Percentiles rank a stretch among this genome's conserved stretches.
These are phyloP conservation scores for Ogataea neopini DNA, from an alignment of 805 yeast genomes.

Conservation along the genomic window DNA sequence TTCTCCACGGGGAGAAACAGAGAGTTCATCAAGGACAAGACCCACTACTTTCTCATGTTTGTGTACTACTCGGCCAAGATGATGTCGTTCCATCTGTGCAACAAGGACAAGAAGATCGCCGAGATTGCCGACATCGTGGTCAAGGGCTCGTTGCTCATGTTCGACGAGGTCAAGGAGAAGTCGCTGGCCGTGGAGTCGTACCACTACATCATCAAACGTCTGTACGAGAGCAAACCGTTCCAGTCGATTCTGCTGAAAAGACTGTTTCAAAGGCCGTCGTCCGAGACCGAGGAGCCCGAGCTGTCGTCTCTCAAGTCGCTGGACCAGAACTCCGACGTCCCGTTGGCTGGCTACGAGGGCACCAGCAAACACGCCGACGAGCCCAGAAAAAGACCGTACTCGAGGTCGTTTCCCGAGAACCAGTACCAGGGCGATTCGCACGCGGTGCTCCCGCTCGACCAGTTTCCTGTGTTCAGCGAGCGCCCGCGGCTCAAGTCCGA, in stretches of 20 bases:
- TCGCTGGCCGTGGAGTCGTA: constrained; percentile 14
- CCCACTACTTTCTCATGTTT: constrained; percentile 38
- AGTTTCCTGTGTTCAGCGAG: too few species aligned
- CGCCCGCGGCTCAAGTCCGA: too few species aligned
- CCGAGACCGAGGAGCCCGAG: not conserved
- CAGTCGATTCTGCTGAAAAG: constrained; percentile 17
- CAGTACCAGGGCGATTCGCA: not conserved
- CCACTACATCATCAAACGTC: constrained; percentile 11
- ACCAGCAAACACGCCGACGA: not conserved
- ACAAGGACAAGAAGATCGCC: constrained; percentile 36
- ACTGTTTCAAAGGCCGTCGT: not conserved
- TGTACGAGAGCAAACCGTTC: constrained; percentile 17
- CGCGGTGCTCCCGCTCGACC: too few species aligned
- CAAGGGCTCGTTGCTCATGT: constrained; percentile 19
- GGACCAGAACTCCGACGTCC: not conserved
- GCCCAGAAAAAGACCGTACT: not conserved
- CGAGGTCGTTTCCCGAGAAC: not conserved
- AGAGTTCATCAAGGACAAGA: constrained; percentile 41
- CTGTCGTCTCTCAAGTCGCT: not conserved
- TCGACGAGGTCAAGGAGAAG: constrained; percentile 8
- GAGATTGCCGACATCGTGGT: constrained; percentile 39
- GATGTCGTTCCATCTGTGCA: constrained; percentile 59
- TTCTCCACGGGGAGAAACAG: constrained; percentile 46
- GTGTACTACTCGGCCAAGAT: constrained; percentile 52
- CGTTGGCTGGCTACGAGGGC: not conserved